Percentiles rank a stretch among this genome's conserved stretches.
Evolutionary conservation across 768 basidiomycete genomes (phyloP).

Genomic region (Chlorophyllum brunneum): DNA sequence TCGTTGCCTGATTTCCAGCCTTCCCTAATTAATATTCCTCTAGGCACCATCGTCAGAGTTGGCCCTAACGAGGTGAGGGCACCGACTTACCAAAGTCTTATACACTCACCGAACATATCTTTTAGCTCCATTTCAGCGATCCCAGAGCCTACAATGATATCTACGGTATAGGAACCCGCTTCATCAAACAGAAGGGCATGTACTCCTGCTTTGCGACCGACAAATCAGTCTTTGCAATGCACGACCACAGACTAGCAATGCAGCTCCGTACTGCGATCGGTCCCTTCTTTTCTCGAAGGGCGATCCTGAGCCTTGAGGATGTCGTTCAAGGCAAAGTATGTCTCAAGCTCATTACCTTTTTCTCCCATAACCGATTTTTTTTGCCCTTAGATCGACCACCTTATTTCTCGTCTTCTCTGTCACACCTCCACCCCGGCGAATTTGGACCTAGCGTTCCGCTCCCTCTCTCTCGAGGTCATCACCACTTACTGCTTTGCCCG

Average conservation of each 20-base stretch:
- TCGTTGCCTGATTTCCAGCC: background rate
- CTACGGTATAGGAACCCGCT: constrained; percentile 33
- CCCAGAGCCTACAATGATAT: constrained; percentile 37
- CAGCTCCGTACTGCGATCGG: constrained; percentile 31
- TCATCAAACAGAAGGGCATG: constrained; percentile 31
- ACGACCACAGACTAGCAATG: constrained; percentile 30
- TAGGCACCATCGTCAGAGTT: constrained; percentile 35
- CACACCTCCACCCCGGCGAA: constrained; percentile 23
- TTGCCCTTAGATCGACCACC: constrained; percentile 26
- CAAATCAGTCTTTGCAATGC: constrained; percentile 32
- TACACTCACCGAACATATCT: background rate
- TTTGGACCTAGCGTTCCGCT: constrained; percentile 35
- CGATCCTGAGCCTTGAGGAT: constrained; percentile 33
- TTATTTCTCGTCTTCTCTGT: constrained; percentile 24
- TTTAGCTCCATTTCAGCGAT: constrained; percentile 39
- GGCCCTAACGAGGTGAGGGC: constrained; percentile 34
- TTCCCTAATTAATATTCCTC: background rate
- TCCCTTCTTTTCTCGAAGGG: constrained; percentile 37
- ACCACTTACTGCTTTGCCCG: constrained; percentile 35
- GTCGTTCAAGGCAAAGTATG: constrained; percentile 31
- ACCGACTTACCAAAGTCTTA: background rate
- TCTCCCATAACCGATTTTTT: background rate
- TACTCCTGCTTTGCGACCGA: constrained; percentile 35
- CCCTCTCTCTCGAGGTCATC: constrained; percentile 35
- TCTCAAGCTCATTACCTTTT: background rate